Conservation (phyloP, 192 early-diverging fungal genomes). For the Coemansia sp. region DNA sequence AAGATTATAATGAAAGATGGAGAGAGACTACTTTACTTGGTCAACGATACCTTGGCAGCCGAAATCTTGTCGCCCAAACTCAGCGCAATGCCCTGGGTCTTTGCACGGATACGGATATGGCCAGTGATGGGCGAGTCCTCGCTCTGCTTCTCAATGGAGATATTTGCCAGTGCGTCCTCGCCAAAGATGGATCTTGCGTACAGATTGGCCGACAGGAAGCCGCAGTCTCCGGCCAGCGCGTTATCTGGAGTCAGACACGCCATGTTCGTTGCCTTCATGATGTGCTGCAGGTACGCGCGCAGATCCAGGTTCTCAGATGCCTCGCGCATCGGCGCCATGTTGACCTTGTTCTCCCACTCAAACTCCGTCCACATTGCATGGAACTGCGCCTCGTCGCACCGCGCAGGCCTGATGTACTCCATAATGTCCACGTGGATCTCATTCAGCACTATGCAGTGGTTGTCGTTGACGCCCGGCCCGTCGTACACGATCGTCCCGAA, state of each 20-base stretch:
- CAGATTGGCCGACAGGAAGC: constrained; percentile 96
- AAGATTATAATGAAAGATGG: background rate
- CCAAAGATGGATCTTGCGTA: constrained; percentile 97
- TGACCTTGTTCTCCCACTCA: constrained; percentile 99
- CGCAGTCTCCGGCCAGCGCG: constrained; percentile 91
- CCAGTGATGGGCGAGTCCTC: constrained; percentile 79
- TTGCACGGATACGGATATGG: constrained; percentile 96
- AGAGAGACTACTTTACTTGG: background rate
- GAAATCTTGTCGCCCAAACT: constrained; percentile 85
- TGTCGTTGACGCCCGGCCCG: constrained; percentile 87
- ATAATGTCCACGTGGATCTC: constrained; percentile 99
- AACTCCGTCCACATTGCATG: constrained; percentile 99
- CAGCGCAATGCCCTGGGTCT: constrained; percentile 98
- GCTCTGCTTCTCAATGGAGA: constrained; percentile 85
- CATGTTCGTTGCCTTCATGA: constrained; percentile 97
- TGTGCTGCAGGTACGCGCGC: constrained; percentile 85
- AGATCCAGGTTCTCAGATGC: constrained; percentile 70
- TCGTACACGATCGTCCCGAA: constrained; percentile 99
- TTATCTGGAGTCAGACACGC: constrained; percentile 95
- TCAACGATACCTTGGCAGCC: constrained; percentile 46
- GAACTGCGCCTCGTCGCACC: constrained; percentile 93
- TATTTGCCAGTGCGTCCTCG: constrained; percentile 97
- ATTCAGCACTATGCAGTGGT: constrained; percentile 92
- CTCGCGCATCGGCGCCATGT: constrained; percentile 90
- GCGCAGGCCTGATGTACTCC: constrained; percentile 97